A percentile compares a stretch with the other conserved stretches of the same genome.
Conservation (phyloP, 805 yeast species). For the Cyberlindnera xylosilytica region DNA sequence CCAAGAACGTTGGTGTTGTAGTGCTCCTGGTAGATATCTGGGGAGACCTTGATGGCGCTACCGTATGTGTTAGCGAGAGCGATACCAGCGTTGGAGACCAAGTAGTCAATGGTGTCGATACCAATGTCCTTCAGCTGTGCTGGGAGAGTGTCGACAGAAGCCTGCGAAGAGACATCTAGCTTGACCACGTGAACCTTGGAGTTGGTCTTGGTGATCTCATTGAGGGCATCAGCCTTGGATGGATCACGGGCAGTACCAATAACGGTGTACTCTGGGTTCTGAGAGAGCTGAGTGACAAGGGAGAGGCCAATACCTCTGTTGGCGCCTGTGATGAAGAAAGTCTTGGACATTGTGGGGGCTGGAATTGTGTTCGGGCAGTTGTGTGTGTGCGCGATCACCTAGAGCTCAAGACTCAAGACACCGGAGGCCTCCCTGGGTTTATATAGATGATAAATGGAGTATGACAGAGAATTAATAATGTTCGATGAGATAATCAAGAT, state of each 20-base stretch:
- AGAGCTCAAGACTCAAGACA: too few relatives aligned
- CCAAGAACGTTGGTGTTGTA: slow-evolving; percentile 9
- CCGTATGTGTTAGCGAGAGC: background rate
- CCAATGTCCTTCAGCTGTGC: background rate
- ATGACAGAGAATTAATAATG: too few relatives aligned
- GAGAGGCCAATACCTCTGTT: background rate
- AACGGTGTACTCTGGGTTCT: background rate
- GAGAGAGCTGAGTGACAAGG: background rate
- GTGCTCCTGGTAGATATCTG: background rate
- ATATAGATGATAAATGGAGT: too few relatives aligned
- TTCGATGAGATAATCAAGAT: too few relatives aligned
- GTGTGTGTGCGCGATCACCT: too few relatives aligned
- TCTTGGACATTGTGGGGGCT: slow-evolving; percentile 1
- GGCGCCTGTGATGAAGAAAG: background rate
- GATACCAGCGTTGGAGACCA: background rate
- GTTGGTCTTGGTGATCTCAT: background rate
- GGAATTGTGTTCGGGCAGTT: too few relatives aligned
- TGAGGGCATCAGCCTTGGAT: background rate
- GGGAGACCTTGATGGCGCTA: background rate
- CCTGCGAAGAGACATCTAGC: background rate
- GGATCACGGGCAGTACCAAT: background rate
- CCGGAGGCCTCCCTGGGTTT: too few relatives aligned
- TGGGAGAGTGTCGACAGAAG: background rate
- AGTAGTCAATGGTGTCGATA: background rate
- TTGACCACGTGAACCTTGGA: background rate